A percentile compares a stretch with the other conserved stretches of the same genome.
phyloP scores from a whole-genome alignment of 1,284 basidiomycete species.

The Pseudomicrostroma phylloplanum region DNA sequence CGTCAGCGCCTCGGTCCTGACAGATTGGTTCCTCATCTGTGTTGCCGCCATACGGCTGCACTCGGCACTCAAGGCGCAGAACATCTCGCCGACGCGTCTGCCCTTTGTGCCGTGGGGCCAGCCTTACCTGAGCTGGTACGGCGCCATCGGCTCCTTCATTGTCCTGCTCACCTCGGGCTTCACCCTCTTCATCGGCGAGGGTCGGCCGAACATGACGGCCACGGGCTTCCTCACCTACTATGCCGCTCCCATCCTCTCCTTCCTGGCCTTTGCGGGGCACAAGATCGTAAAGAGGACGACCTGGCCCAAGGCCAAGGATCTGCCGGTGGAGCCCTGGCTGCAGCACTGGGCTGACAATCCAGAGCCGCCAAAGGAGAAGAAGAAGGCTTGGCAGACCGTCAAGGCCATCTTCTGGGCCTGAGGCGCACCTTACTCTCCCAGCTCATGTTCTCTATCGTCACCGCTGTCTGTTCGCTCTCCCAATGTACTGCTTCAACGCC shows the following conservation, averaged over 20 bases:
- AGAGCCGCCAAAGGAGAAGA: neutral
- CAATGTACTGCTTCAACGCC: constrained; percentile 57
- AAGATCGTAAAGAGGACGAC: neutral
- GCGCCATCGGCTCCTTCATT: neutral
- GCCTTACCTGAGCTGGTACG: constrained; percentile 2
- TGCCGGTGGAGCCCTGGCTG: neutral
- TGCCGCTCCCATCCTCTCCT: constrained; percentile 1
- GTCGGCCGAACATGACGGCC: neutral
- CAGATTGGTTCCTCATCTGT: constrained; percentile 3
- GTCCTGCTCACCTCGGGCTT: neutral
- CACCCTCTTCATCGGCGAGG: constrained; percentile 7
- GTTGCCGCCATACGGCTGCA: neutral
- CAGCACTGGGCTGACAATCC: constrained; percentile 1
- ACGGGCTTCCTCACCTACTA: neutral
- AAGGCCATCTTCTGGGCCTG: constrained; percentile 5
- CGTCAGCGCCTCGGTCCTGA: neutral
- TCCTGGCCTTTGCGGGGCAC: neutral
- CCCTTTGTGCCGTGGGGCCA: constrained; percentile 1
- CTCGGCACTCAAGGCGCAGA: neutral
- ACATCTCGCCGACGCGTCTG: neutral
- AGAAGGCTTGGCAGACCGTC: neutral
- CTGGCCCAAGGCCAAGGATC: neutral
- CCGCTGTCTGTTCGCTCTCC: constrained; percentile 31
- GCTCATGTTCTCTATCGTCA: too few relatives aligned
- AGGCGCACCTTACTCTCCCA: neutral